Percentiles rank a stretch among this genome's conserved stretches.
phyloP scores from a whole-genome alignment of 306 rosid genomes.

The Oemleria cerasiformis region DNA sequence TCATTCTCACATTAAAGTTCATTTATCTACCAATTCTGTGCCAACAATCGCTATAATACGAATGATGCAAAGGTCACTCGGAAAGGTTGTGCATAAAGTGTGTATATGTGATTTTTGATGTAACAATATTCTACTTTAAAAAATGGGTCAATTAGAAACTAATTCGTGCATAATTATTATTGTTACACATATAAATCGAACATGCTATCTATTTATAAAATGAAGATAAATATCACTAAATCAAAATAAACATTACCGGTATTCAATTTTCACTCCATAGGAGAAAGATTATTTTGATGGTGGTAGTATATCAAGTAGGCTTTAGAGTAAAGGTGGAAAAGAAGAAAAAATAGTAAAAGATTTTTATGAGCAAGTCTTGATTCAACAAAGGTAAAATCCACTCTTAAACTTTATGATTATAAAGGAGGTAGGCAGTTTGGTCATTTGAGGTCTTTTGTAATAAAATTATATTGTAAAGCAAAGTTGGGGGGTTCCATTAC shows the following conservation, averaged over 20 bases:
- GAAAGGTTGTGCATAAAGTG: too few species aligned
- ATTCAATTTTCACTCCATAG: conserved; percentile 24
- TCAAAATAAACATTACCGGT: neutral
- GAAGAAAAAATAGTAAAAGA: neutral
- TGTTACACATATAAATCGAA: too few species aligned
- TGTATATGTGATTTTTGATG: too few species aligned
- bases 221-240: neutral
- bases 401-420: conserved; percentile 18
- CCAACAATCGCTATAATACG: too few species aligned
- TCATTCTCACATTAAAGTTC: too few species aligned
- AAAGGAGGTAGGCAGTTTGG: conserved; percentile 29
- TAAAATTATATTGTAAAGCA: conserved; percentile 39
- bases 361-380: conserved; percentile 21
- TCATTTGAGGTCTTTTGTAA: conserved; percentile 32
- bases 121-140: too few species aligned
- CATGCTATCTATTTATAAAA: too few species aligned
- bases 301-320: conserved; percentile 38
- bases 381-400: conserved; percentile 35
- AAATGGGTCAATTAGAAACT: too few species aligned
- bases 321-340: conserved; percentile 52
- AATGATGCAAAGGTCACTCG: too few species aligned
- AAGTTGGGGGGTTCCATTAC: conserved; percentile 31
- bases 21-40: too few species aligned
- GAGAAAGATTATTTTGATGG: neutral
- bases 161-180: too few species aligned